phyloP scores from a whole-genome alignment of 2,329 filamentous ascomycete genomes.

The Neocucurbitaria cava region DNA sequence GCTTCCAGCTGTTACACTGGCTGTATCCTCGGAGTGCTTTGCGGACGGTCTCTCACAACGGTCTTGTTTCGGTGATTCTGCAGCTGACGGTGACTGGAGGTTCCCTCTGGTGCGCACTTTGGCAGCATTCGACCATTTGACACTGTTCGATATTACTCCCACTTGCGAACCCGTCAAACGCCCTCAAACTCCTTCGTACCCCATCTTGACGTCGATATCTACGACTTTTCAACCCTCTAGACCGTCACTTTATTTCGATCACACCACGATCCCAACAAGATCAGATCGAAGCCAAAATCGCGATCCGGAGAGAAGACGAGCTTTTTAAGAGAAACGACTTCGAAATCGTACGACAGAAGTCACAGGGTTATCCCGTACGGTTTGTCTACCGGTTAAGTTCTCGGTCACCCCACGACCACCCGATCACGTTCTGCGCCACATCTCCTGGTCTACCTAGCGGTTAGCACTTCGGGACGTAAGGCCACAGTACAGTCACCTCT shows the following conservation, averaged over 20 bases:
- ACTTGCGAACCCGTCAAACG: constrained; percentile 40
- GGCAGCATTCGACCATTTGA: constrained; percentile 43
- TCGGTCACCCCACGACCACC: constrained; percentile 51
- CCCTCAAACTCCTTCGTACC: constrained; percentile 31
- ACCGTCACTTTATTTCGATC: constrained; percentile 14
- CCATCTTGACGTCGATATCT: constrained; percentile 21
- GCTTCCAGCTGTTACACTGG: constrained; percentile 42
- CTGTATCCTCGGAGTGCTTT: constrained; percentile 47
- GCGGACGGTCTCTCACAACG: constrained; percentile 45
- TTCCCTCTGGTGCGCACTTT: constrained; percentile 42
- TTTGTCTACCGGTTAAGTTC: constrained; percentile 50
- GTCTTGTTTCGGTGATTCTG: constrained; percentile 53
- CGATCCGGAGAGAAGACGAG: constrained; percentile 29
- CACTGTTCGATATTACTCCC: constrained; percentile 37
- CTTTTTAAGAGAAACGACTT: constrained; percentile 27
- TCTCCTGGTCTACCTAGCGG: constrained; percentile 45
- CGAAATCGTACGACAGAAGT: constrained; percentile 45
- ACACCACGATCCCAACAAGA: constrained; percentile 17
- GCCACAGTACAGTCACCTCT: constrained; percentile 36
- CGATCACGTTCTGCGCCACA: constrained; percentile 41
- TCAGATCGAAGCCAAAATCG: constrained; percentile 20
- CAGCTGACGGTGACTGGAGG: constrained; percentile 55
- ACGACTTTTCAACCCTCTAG: constrained; percentile 18
- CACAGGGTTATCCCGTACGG: constrained; percentile 45
- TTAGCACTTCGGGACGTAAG: constrained; percentile 47